Percentiles rank a stretch among this genome's conserved stretches.
phyloP scores from a whole-genome alignment of 2,329 filamentous ascomycete genomes.

The Phyllosticta capitalensis region DNA sequence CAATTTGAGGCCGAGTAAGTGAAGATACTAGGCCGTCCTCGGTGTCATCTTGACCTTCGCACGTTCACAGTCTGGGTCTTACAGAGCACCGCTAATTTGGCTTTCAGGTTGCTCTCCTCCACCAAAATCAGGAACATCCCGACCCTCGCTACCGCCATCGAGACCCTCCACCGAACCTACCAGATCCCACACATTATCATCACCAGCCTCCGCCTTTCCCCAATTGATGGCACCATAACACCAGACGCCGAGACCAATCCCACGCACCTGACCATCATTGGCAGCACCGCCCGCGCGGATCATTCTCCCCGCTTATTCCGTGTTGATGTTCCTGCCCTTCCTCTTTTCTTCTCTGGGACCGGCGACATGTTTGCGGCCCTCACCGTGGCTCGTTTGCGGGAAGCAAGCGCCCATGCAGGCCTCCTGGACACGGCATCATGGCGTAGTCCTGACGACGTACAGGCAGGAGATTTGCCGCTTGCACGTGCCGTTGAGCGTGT shows the following conservation, averaged over 20 bases:
- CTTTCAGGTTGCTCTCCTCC: conserved; percentile 67
- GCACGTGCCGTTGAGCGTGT: conserved; percentile 79
- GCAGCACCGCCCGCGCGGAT: conserved; percentile 59
- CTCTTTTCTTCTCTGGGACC: conserved; percentile 92
- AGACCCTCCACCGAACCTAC: conserved; percentile 65
- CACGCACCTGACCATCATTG: conserved; percentile 56
- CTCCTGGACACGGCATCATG: conserved; percentile 55
- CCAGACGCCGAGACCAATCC: conserved; percentile 28
- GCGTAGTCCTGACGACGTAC: conserved; percentile 65
- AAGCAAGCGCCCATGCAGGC: conserved; percentile 54
- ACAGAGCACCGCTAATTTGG: neutral
- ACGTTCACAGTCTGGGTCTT: neutral
- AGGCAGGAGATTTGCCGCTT: conserved; percentile 64
- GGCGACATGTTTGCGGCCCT: conserved; percentile 98
- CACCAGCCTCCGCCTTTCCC: conserved; percentile 68
- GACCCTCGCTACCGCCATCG: conserved; percentile 64
- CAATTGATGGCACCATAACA: conserved; percentile 36
- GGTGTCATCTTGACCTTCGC: too few species aligned
- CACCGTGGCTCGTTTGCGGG: conserved; percentile 75
- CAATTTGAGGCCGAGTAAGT: conserved; percentile 92
- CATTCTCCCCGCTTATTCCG: conserved; percentile 73
- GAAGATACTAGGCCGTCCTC: too few species aligned
- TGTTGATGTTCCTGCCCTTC: conserved; percentile 75
- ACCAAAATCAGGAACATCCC: conserved; percentile 69
- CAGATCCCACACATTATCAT: conserved; percentile 81